phyloP scores from a whole-genome alignment of 2,329 filamentous ascomycete species.

The Fusarium clavum region DNA sequence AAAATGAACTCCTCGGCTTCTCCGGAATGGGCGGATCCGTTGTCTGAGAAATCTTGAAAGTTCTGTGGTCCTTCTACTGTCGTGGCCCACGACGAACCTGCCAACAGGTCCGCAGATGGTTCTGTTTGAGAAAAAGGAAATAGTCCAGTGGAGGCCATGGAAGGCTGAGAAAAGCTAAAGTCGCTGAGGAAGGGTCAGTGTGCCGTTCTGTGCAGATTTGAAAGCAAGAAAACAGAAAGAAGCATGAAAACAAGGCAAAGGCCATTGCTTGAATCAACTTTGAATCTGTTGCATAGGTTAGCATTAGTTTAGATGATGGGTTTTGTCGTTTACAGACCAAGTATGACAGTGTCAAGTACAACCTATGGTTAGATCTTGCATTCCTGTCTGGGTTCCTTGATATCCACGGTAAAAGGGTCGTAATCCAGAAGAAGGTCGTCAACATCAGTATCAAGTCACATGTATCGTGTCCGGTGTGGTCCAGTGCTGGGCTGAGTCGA shows the following conservation, averaged over 20 bases:
- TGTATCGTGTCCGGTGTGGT: constrained; percentile 23
- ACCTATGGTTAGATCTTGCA: constrained; percentile 32
- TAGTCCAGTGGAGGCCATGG: constrained; percentile 62
- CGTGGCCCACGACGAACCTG: constrained; percentile 66
- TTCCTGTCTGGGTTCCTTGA: constrained; percentile 31
- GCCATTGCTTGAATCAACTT: constrained; percentile 64
- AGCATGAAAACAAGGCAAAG: constrained; percentile 43
- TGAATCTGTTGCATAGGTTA: constrained; percentile 59
- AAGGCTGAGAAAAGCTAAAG: constrained; percentile 66
- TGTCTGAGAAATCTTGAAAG: constrained; percentile 65
- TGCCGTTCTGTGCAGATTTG: constrained; percentile 61
- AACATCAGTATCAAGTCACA: constrained; percentile 28
- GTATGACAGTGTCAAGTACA: constrained; percentile 29
- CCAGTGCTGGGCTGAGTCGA: constrained; percentile 5
- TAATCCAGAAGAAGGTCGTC: constrained; percentile 15
- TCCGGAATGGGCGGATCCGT: constrained; percentile 62
- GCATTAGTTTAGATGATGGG: constrained; percentile 30
- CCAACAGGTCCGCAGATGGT: constrained; percentile 67
- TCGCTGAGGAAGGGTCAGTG: constrained; percentile 69
- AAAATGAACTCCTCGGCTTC: constrained; percentile 67
- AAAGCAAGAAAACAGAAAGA: constrained; percentile 49
- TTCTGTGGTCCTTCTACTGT: constrained; percentile 70
- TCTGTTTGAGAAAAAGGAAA: constrained; percentile 71
- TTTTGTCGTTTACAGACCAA: constrained; percentile 46
- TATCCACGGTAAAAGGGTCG: constrained; percentile 11